Base-by-base conservation (phyloP, 2,329 filamentous ascomycete species). In the Diaporthe sp. region DNA sequence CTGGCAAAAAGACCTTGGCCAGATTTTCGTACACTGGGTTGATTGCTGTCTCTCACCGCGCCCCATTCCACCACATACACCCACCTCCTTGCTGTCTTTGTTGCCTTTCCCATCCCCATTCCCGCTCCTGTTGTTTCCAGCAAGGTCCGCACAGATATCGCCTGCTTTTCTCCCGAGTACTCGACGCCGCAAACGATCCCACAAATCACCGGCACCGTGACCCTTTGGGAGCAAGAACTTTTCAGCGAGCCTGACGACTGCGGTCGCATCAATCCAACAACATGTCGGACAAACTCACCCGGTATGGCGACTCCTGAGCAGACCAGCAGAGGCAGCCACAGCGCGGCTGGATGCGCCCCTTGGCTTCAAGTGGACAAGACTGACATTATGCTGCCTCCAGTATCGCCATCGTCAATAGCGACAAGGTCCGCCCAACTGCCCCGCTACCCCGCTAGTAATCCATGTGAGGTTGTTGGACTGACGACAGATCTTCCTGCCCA, bases 401-500 rank as follows among this genome's bases (percentile, higher is more conserved):
- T 94, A 96, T 99, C 88, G 97, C 97, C 83, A 99, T 99, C 88
- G 95, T 99, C 89, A 98, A 96, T 87, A 94, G 91, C 85, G 97
- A 99, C 93, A 98, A 99, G 93, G 95, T 97, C 85, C 82, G 87
- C 83, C 82, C 81, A 81, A 82, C 80, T 78, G 79, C 82, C 79
- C 80, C 82, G 78, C 79, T 85, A 83, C 85, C 85, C 85, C 85
- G 83, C 84, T 76, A 77, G 28, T 71, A n/a, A 34, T 47, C 44
- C 28, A 53, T 44, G 58, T 39, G 53, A 76, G 72, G 57, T 71
- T 71, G 58, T 57, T 57, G 88, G 82, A 87, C 85, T 83, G 81
- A 81, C 80, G 75, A 80, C 73, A 68, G n/a, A 68, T 79, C 80
- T 39, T 57, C 31, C 42, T 28, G 58, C 25, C 78, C 76, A 78